Conservation (phyloP, 345 rosid genomes). For the Rubroshorea leprosula region DNA sequence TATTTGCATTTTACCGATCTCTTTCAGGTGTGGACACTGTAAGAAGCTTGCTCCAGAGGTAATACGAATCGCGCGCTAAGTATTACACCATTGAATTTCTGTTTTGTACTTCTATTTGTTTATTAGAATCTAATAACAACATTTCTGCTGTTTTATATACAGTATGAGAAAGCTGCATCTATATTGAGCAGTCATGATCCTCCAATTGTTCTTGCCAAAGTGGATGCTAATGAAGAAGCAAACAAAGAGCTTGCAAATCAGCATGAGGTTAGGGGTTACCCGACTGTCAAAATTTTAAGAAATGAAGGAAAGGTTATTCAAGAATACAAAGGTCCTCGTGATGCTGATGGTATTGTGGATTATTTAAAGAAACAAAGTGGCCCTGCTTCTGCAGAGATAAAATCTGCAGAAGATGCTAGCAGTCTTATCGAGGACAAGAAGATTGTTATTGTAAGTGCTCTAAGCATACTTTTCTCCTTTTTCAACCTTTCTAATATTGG, state of each 20-base stretch:
- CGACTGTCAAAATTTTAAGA: conserved; percentile 79
- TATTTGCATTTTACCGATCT: background rate
- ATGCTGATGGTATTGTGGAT: conserved; percentile 77
- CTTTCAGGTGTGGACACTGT: conserved; percentile 93
- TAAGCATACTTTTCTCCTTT: conserved; percentile 3
- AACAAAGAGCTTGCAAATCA: conserved; percentile 57
- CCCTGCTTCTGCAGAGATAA: conserved; percentile 79
- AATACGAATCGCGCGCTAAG: background rate
- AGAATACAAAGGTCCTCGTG: conserved; percentile 95
- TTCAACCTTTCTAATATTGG: background rate
- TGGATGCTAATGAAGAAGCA: conserved; percentile 73
- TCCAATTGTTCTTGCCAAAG: conserved; percentile 68
- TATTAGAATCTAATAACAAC: background rate
- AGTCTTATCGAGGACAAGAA: conserved; percentile 55
- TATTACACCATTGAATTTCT: background rate
- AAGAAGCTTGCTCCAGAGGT: conserved; percentile 96
- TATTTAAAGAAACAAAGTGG: conserved; percentile 89
- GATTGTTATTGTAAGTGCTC: conserved; percentile 55
- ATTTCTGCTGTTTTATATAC: conserved; percentile 11
- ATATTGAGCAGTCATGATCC: conserved; percentile 59
- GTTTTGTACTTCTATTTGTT: background rate
- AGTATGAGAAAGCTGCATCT: conserved; percentile 97
- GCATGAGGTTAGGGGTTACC: conserved; percentile 76
- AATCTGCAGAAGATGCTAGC: conserved; percentile 55
- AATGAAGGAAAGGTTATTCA: conserved; percentile 72